Base-by-base conservation (phyloP, 768 basidiomycete genomes). In the Suillus variegatus region DNA sequence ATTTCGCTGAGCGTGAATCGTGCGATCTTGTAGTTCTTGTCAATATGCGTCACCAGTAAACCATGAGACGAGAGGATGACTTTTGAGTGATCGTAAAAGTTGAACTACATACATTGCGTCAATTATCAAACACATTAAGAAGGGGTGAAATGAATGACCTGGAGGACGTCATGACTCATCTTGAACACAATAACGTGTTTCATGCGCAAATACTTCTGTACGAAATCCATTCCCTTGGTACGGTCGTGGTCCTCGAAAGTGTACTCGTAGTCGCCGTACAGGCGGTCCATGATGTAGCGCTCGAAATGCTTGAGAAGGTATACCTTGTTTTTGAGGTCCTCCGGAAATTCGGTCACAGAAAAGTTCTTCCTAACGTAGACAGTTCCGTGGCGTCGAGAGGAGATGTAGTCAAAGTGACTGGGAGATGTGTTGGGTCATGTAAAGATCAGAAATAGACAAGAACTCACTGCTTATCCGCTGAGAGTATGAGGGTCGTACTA, bases 61-160 rank as follows among this genome's bases (percentile, higher is more conserved):
- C 93, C 96, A 35, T 89, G 82, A 1, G 89, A 87, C 20, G 94
- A 94, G 60, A 99, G 82, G 65, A 99, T 89, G 66, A 99, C 80
- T 76, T 99, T 99, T 49, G 93, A 91, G 80, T 99, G 97, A 79
- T 99, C 97, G 76, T 93, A 94, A 77, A 98, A 99, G 82, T 99
- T 99, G 85, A 98, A 98, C 97, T 99, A 74, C 3, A 41, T 6
- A 18, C 55, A 60, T 28, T 60, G 7, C 6, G 41, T 56, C n/a
- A 62, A 61, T 44, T 41, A 36, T 22, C 10, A 47, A 22, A 38
- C 60, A 58, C 22, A 52, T 18, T 64, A 28, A 49, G 18, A 55
- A 18, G 64, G 49, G 52, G 51, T 56, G 51, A 28, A n/a, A 51
- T 40, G n/a, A 69, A 84, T 54, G 65, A 93, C 95, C 88, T 98